Percentiles rank a stretch among this genome's conserved stretches.
Conservation (phyloP, 495 filamentous ascomycete species). For the Cudoniella acicularis region DNA sequence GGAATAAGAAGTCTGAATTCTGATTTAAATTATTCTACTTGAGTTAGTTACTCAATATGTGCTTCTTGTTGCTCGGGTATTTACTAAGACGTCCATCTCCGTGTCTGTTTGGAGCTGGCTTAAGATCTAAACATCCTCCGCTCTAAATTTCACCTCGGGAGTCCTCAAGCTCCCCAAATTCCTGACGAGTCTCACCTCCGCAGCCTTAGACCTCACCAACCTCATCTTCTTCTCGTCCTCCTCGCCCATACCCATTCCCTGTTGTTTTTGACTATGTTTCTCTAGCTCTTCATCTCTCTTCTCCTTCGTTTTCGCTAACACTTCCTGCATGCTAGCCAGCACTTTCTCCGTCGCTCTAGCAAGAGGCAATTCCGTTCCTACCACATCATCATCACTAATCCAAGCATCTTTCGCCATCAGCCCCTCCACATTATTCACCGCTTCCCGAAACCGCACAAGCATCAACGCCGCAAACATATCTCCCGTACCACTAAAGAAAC, state of each 20-base stretch:
- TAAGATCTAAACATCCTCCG: slow-evolving; percentile 45
- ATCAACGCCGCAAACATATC: slow-evolving; percentile 97
- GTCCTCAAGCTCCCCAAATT: slow-evolving; percentile 61
- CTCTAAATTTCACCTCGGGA: slow-evolving; percentile 57
- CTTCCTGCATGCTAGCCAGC: slow-evolving; percentile 86
- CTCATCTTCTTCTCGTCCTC: slow-evolving; percentile 60
- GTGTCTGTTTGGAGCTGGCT: too few species aligned
- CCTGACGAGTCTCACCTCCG: slow-evolving; percentile 75
- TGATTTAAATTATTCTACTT: neutral
- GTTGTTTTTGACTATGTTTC: slow-evolving; percentile 29
- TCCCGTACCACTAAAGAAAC: slow-evolving; percentile 92
- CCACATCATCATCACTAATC: slow-evolving; percentile 65
- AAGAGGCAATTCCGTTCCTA: slow-evolving; percentile 68
- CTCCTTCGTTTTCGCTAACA: slow-evolving; percentile 72
- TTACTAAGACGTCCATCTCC: too few species aligned
- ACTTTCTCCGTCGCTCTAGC: slow-evolving; percentile 82
- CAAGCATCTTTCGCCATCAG: slow-evolving; percentile 55
- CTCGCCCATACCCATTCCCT: slow-evolving; percentile 27
- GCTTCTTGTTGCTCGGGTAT: neutral
- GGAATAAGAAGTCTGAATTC: neutral
- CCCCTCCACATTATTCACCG: slow-evolving; percentile 41
- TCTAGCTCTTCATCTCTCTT: slow-evolving; percentile 57
- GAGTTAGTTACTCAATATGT: neutral
- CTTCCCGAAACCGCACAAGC: slow-evolving; percentile 85
- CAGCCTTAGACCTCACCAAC: slow-evolving; percentile 67